These are phyloP conservation scores for Chytriomyces confervae DNA, from an alignment of 192 early-diverging fungal species.

Conservation along the genomic window DNA sequence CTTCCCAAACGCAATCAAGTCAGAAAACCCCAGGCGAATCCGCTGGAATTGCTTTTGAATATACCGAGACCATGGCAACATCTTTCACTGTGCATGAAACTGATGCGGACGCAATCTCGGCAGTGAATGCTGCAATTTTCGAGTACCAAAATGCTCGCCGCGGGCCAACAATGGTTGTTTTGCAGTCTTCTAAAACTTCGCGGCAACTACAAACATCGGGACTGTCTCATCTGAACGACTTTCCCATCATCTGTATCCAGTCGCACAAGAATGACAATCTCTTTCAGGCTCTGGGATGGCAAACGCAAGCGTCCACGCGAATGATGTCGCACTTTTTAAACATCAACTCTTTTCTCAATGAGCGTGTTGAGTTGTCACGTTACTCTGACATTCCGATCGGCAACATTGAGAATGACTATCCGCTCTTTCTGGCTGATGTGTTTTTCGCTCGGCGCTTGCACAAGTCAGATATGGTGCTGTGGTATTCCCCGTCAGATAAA, in stretches of 20 bases:
- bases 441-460: constrained; percentile 81
- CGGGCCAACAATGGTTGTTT: constrained; percentile 73
- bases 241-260: constrained; percentile 75
- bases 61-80: constrained; percentile 59
- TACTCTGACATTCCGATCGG: constrained; percentile 89
- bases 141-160: constrained; percentile 66
- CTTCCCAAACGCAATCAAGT: constrained; percentile 34
- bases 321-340: constrained; percentile 81
- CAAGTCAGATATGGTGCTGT: constrained; percentile 81
- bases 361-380: constrained; percentile 74
- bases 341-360: constrained; percentile 74
- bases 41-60: constrained; percentile 50
- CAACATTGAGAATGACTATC: constrained; percentile 83
- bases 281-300: constrained; percentile 88
- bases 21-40: neutral
- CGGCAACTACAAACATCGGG: constrained; percentile 49
- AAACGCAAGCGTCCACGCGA: constrained; percentile 66
- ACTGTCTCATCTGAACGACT: constrained; percentile 63
- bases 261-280: constrained; percentile 71
- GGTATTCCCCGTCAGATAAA: constrained; percentile 82
- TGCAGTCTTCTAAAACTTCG: constrained; percentile 68
- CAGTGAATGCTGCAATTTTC: constrained; percentile 64
- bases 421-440: constrained; percentile 83
- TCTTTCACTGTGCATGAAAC: constrained; percentile 51
- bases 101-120: constrained; percentile 60